Conservation (phyloP, 2,329 filamentous ascomycete genomes). For the Ciborinia camelliae region DNA sequence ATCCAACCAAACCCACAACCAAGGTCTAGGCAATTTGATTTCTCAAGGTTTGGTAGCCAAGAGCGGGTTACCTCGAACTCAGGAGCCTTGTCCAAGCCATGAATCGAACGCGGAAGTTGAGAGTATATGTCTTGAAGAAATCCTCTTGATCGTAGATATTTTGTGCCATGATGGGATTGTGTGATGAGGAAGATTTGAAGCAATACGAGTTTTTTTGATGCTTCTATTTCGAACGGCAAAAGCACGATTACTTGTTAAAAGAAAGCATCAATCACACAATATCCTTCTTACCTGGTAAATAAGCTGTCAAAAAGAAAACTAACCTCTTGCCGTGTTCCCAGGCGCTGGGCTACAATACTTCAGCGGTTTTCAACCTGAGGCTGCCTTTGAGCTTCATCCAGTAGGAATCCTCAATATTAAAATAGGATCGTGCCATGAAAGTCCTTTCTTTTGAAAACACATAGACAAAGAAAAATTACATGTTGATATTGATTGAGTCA, state of each 20-base stretch:
- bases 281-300: neutral
- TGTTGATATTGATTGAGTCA: neutral
- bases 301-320: neutral
- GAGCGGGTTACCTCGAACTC: neutral
- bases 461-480: neutral
- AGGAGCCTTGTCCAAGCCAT: neutral
- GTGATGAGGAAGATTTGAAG: neutral
- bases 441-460: neutral
- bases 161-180: neutral
- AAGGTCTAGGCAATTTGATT: neutral
- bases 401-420: accelerated
- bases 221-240: neutral
- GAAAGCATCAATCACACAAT: neutral
- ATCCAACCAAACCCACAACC: neutral
- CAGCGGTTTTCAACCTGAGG: neutral
- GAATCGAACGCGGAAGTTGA: neutral
- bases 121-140: neutral
- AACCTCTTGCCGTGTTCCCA: too few relatives aligned
- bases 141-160: neutral
- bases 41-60: neutral
- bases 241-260: neutral
- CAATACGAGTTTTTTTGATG: neutral
- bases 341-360: neutral
- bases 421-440: neutral
- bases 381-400: too few relatives aligned